A percentile compares a stretch with the other conserved stretches of the same genome.
Evolutionary conservation across 2,329 filamentous ascomycete genomes (phyloP).

Genomic region (Ophiostoma pallidulum): DNA sequence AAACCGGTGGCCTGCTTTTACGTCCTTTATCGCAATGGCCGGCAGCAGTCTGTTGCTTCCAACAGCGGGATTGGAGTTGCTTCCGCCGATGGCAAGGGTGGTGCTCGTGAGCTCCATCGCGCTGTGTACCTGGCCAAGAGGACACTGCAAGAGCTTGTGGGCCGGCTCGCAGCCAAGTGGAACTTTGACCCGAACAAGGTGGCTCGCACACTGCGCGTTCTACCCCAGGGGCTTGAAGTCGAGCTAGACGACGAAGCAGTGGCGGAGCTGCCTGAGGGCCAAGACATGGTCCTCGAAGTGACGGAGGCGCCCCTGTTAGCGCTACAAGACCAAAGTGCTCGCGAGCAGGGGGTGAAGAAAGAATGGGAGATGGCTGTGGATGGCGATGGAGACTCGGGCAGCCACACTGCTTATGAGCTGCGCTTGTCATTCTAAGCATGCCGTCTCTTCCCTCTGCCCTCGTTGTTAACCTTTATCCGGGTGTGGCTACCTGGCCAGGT

Average conservation of each 20-base stretch:
- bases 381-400: slow-evolving; percentile 23
- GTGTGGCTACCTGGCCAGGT: no score
- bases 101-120: slow-evolving; percentile 54
- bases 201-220: slow-evolving; percentile 60
- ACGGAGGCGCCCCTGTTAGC: slow-evolving; percentile 30
- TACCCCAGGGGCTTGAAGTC: slow-evolving; percentile 67
- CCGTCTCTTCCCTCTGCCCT: neutral
- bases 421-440: slow-evolving; percentile 36
- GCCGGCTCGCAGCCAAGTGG: slow-evolving; percentile 68
- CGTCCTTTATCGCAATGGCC: slow-evolving; percentile 47
- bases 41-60: slow-evolving; percentile 20
- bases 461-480: neutral
- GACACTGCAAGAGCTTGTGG: slow-evolving; percentile 63
- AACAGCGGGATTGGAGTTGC: neutral
- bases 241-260: slow-evolving; percentile 88
- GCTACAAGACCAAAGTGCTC: slow-evolving; percentile 20
- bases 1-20: slow-evolving; percentile 87
- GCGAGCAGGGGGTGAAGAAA: slow-evolving; percentile 30
- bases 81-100: neutral
- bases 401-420: slow-evolving; percentile 32
- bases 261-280: slow-evolving; percentile 72
- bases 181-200: slow-evolving; percentile 65
- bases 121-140: slow-evolving; percentile 79
- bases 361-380: slow-evolving; percentile 57
- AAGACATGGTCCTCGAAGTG: slow-evolving; percentile 78